These are phyloP conservation scores for Eucalyptus cloeziana DNA, from an alignment of 345 rosid genomes.

Conservation along the genomic window DNA sequence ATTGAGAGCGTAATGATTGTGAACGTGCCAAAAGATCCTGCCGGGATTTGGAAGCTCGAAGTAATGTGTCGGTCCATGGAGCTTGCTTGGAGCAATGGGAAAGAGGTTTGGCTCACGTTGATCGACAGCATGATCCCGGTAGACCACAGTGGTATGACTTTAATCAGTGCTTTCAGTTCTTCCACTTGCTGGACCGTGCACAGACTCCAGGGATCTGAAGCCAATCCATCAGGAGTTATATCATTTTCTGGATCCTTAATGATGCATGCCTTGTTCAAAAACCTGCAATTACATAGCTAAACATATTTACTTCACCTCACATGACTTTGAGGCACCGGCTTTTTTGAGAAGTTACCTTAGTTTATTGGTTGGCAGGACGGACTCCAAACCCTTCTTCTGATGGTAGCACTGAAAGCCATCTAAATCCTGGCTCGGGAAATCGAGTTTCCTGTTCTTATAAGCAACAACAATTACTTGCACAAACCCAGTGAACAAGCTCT, in stretches of 20 bases:
- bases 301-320: background rate
- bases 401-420: background rate
- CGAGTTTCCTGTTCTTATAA: background rate
- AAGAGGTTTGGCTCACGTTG: slow-evolving; percentile 46
- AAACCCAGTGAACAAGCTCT: slow-evolving; percentile 10
- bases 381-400: background rate
- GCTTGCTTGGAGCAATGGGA: slow-evolving; percentile 52
- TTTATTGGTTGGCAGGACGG: background rate
- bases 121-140: slow-evolving; percentile 64
- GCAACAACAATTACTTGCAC: slow-evolving; percentile 7
- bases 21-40: slow-evolving; percentile 58
- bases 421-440: background rate
- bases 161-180: slow-evolving; percentile 60
- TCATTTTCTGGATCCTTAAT: slow-evolving; percentile 33
- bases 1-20: slow-evolving; percentile 21
- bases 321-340: background rate
- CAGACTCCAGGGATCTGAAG: slow-evolving; percentile 62
- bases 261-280: slow-evolving; percentile 63
- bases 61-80: slow-evolving; percentile 56
- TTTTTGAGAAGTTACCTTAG: slow-evolving; percentile 25
- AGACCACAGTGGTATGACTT: slow-evolving; percentile 63
- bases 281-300: slow-evolving; percentile 17
- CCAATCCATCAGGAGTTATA: slow-evolving; percentile 42
- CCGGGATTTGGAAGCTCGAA: slow-evolving; percentile 57
- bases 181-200: slow-evolving; percentile 76